Percentiles rank a stretch among this genome's conserved stretches.
Conservation (phyloP, 345 rosid genomes). For the Euclidium syriacum region DNA sequence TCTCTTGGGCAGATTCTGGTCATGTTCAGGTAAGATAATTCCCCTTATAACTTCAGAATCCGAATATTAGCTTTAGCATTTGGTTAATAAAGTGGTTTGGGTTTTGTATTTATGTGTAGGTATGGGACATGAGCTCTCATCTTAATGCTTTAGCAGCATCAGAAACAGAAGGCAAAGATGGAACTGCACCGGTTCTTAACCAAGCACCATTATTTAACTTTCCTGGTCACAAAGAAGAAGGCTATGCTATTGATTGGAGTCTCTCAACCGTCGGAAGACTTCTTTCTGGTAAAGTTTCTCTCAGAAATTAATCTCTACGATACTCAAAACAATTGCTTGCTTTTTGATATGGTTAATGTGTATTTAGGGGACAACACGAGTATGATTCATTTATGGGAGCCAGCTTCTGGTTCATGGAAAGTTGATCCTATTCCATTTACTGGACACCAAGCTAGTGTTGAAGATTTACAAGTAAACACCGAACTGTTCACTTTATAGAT, state of each 20-base stretch:
- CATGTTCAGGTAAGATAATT: slow-evolving; percentile 67
- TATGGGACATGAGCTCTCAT: slow-evolving; percentile 87
- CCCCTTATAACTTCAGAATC: not conserved
- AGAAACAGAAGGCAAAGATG: slow-evolving; percentile 53
- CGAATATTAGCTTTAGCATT: not conserved
- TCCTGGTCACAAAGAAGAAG: slow-evolving; percentile 91
- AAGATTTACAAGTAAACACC: slow-evolving; percentile 91
- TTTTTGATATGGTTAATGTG: not conserved
- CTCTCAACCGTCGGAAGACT: slow-evolving; percentile 80
- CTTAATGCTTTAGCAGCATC: slow-evolving; percentile 70
- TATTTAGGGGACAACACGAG: slow-evolving; percentile 77
- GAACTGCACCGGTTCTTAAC: slow-evolving; percentile 56
- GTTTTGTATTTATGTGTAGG: slow-evolving; percentile 36
- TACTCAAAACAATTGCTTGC: not conserved
- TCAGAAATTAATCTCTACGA: not conserved
- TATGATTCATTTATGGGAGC: slow-evolving; percentile 89
- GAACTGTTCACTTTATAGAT: not conserved
- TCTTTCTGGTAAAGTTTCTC: slow-evolving; percentile 53
- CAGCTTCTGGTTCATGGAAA: slow-evolving; percentile 67
- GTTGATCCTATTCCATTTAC: slow-evolving; percentile 62
- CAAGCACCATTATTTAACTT: slow-evolving; percentile 76
- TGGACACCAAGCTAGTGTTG: slow-evolving; percentile 87
- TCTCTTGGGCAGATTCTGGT: slow-evolving; percentile 91
- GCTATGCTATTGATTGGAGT: slow-evolving; percentile 92
- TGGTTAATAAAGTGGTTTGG: not conserved